These are phyloP conservation scores for Mucor velutinosus DNA, from an alignment of 371 early-diverging fungal genomes.

Conservation along the genomic window DNA sequence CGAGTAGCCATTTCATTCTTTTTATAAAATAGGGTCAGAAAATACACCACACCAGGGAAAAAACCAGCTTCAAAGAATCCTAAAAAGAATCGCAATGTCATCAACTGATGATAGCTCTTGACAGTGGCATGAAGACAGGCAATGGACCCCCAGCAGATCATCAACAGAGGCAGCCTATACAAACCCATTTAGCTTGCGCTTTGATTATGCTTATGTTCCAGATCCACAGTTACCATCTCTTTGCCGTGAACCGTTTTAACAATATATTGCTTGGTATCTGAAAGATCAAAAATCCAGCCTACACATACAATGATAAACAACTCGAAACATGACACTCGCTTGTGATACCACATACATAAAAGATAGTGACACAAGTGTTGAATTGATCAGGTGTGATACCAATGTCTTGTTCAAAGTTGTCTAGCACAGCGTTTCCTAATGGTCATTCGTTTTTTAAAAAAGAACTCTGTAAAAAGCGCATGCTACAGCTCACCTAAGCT, in stretches of 20 bases:
- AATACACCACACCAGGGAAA: conserved; percentile 50
- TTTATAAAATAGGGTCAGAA: conserved; percentile 47
- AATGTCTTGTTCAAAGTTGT: conserved; percentile 51
- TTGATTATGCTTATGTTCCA: no score
- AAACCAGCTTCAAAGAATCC: conserved; percentile 53
- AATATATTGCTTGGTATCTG: conserved; percentile 54
- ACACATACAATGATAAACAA: not conserved
- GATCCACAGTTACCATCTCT: conserved; percentile 29
- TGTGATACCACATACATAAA: conserved; percentile 30
- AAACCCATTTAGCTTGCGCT: no score
- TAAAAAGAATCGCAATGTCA: conserved; percentile 41
- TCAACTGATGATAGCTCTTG: conserved; percentile 29
- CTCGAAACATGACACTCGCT: not conserved
- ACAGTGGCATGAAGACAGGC: conserved; percentile 42
- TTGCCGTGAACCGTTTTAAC: conserved; percentile 42
- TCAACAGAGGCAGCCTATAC: conserved; percentile 44
- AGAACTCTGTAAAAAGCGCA: not conserved
- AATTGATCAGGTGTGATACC: conserved; percentile 51
- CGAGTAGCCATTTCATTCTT: conserved; percentile 53
- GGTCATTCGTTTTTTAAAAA: not conserved
- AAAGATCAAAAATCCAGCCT: conserved; percentile 48
- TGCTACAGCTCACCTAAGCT: conserved; percentile 39
- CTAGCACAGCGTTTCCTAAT: conserved; percentile 49
- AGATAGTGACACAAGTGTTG: conserved; percentile 48
- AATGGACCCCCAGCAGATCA: conserved; percentile 45